These are phyloP conservation scores for Boletellus sp. DNA, from an alignment of 768 basidiomycete species.

Conservation along the genomic window DNA sequence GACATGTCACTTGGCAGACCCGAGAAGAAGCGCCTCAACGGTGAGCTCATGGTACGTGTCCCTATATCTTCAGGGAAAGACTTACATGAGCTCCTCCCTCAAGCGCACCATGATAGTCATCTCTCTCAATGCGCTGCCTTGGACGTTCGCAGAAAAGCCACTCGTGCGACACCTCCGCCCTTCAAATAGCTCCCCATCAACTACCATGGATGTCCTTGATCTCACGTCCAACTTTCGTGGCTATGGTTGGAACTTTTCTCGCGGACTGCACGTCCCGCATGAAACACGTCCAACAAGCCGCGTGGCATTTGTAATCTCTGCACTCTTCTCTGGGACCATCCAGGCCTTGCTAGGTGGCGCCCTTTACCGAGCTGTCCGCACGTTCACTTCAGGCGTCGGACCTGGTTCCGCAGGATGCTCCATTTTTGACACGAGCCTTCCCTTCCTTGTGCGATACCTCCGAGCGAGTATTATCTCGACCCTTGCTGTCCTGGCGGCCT, in stretches of 20 bases:
- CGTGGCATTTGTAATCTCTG: slow-evolving; percentile 34
- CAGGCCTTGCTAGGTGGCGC: slow-evolving; percentile 43
- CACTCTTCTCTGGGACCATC: slow-evolving; percentile 31
- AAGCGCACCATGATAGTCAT: slow-evolving; percentile 12
- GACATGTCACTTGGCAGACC: slow-evolving; percentile 6
- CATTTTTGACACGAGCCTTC: slow-evolving; percentile 32
- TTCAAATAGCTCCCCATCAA: background rate
- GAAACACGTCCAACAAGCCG: slow-evolving; percentile 42
- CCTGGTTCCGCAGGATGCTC: slow-evolving; percentile 18
- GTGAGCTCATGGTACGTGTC: slow-evolving; percentile 10
- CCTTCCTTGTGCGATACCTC: slow-evolving; percentile 22
- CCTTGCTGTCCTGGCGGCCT: slow-evolving; percentile 42
- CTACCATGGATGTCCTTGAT: slow-evolving; percentile 42
- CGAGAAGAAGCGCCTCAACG: slow-evolving; percentile 1
- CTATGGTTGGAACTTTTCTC: slow-evolving; percentile 57
- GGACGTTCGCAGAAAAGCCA: slow-evolving; percentile 11
- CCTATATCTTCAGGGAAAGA: too few species aligned
- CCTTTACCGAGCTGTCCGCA: slow-evolving; percentile 46
- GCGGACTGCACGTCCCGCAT: slow-evolving; percentile 22
- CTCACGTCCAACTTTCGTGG: slow-evolving; percentile 55
- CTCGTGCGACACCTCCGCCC: slow-evolving; percentile 11
- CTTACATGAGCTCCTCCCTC: background rate
- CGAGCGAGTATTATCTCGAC: slow-evolving; percentile 44
- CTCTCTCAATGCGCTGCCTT: slow-evolving; percentile 7
- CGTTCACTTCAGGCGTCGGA: slow-evolving; percentile 36